Conservation (phyloP, 352 stramenopile species). For the Globisporangium parvum region DNA sequence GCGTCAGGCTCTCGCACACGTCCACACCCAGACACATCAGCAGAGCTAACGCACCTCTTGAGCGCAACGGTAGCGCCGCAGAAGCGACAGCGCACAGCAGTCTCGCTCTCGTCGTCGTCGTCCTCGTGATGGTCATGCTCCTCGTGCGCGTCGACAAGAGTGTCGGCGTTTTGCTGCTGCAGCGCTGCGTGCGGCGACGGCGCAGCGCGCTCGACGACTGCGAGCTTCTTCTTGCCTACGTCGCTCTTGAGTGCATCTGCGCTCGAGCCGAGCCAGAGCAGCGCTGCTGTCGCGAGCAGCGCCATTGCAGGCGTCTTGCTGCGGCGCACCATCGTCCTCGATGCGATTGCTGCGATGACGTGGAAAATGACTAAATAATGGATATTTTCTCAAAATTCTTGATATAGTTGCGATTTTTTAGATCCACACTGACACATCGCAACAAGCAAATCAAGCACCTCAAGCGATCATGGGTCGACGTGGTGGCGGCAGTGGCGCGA, state of each 20-base stretch:
- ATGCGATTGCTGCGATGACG: too few relatives aligned
- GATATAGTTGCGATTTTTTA: too few relatives aligned
- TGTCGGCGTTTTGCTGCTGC: neutral
- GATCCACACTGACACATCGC: neutral
- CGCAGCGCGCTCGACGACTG: neutral
- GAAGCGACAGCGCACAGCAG: slow-evolving; percentile 64
- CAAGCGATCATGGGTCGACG: neutral
- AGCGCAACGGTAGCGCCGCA: slow-evolving; percentile 63
- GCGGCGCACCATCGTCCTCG: neutral
- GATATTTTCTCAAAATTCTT: too few relatives aligned
- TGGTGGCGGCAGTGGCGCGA: slow-evolving; percentile 30
- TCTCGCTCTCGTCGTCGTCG: slow-evolving; percentile 17
- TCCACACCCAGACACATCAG: too few relatives aligned
- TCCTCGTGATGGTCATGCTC: slow-evolving; percentile 13
- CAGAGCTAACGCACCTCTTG: slow-evolving; percentile 36
- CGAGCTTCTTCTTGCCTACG: slow-evolving; percentile 4
- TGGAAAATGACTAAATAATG: too few relatives aligned
- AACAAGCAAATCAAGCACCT: neutral
- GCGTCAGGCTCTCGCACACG: neutral
- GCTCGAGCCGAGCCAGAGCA: neutral
- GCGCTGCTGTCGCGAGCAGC: neutral
- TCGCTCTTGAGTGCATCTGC: slow-evolving; percentile 1
- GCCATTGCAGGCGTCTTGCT: neutral
- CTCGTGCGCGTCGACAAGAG: neutral
- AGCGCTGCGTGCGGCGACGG: neutral